Conservation (phyloP, 2,329 filamentous ascomycete genomes). For the Stagonosporopsis cucurbitacearum region DNA sequence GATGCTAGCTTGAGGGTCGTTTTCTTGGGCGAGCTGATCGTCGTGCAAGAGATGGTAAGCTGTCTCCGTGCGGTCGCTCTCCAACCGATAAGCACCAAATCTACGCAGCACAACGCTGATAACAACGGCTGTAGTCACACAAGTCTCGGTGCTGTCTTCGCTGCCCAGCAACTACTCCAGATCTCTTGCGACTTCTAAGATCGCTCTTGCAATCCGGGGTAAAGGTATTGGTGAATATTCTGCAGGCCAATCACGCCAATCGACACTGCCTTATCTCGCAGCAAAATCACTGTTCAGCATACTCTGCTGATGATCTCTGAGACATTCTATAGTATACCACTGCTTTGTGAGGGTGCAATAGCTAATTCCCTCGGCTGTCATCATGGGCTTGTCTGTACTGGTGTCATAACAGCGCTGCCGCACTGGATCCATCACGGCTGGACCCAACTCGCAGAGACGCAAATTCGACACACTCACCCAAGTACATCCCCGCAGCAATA, state of each 20-base stretch:
- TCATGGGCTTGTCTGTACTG: slow-evolving; percentile 14
- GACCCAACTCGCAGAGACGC: neutral
- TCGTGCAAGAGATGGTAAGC: slow-evolving; percentile 4
- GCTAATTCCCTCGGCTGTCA: slow-evolving; percentile 5
- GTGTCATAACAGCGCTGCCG: neutral
- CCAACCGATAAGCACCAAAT: slow-evolving; percentile 3
- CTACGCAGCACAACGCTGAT: slow-evolving; percentile 5
- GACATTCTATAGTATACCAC: neutral
- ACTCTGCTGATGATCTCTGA: neutral
- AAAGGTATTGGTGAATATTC: slow-evolving; percentile 14
- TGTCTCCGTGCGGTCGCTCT: neutral
- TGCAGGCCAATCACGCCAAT: slow-evolving; percentile 24
- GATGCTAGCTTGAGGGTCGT: neutral
- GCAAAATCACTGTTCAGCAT: slow-evolving; percentile 6
- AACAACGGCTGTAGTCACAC: neutral
- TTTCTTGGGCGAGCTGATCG: neutral
- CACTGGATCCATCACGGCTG: neutral
- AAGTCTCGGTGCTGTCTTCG: neutral
- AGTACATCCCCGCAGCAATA: slow-evolving; percentile 5
- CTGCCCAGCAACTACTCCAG: neutral
- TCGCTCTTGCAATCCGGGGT: slow-evolving; percentile 3
- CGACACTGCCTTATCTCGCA: slow-evolving; percentile 51
- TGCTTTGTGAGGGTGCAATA: neutral
- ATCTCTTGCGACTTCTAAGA: neutral
- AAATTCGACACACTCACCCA: neutral